Evolutionary conservation across 2,329 filamentous ascomycete genomes (phyloP), one percentile per base, ranked within the genome.

Genomic region (Pyrenochaeta sp.): DNA sequence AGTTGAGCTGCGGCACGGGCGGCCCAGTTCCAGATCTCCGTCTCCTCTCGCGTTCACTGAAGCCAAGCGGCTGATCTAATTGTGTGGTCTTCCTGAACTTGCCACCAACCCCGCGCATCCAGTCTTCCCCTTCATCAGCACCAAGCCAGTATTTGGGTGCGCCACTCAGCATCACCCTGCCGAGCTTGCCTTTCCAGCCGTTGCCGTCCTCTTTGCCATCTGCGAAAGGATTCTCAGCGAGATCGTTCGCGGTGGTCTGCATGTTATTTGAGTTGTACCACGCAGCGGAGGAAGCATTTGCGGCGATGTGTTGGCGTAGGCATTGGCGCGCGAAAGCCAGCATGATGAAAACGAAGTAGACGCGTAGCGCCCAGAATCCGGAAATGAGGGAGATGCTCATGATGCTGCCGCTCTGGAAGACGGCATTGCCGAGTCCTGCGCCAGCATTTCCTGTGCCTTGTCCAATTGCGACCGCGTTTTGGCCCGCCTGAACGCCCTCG

Each of bases 281-380:
- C n/a, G 81, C 78, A 13, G 81, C 70, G 24, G 66, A 69, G 6
- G 81, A 80, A 15, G 81, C 76, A 63, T 73, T 78, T 32, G 72
- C 71, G 34, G 84, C 80, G 49, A 90, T 83, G 74, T 91, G 87
- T 66, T 89, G 88, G 58, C 91, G 86, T 49, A 97, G 80, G 13
- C 91, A 89, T 72, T 89, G 86, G 62, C 92, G 87, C 3, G 93
- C 92, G 76, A 91, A 95, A 6, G 91, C 88, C 79, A 96, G 88
- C 75, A 96, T 88, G 52, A 97, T 85, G 37, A 97, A 81, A 66
- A 91, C 87, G 69, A 96, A 93, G 80, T 97, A 97, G 30, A 93
- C 77, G 30, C 93, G 86, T 40, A 96, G 82, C 12, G 90, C 81
- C 79, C 90, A 96, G 62, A 97, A 85, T 1, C 85, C 78, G 32